Percentiles rank a stretch among this genome's conserved stretches.
Evolutionary conservation across 768 basidiomycete genomes (phyloP).

Genomic region (Suillus occidentalis): DNA sequence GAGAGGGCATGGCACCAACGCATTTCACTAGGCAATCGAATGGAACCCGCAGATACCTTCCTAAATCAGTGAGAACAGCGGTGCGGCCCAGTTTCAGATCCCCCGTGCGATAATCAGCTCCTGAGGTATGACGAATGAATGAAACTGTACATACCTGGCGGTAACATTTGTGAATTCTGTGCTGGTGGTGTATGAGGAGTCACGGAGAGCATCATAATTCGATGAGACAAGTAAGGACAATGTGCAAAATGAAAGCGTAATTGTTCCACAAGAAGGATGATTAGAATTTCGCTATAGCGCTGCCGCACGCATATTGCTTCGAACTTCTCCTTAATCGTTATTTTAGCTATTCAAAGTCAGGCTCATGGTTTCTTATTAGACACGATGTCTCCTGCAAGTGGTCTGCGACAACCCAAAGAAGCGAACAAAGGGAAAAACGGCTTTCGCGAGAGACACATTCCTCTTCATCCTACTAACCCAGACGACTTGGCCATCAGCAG

Average conservation of each 20-base stretch:
- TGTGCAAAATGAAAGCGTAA: neutral
- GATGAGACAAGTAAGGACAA: neutral
- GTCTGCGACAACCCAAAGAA: conserved; percentile 16
- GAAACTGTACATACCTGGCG: neutral
- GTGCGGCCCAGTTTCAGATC: no score
- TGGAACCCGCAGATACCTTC: neutral
- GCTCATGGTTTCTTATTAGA: neutral
- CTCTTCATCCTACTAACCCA: conserved; percentile 17
- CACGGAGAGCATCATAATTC: neutral
- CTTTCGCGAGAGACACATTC: conserved; percentile 20
- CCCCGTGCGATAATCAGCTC: no score
- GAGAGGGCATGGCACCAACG: neutral
- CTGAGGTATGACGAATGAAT: neutral
- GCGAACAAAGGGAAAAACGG: conserved; percentile 19
- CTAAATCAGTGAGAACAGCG: no score
- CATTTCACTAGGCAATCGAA: neutral
- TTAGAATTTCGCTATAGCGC: neutral
- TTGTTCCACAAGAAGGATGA: neutral
- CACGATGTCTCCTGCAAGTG: conserved; percentile 7
- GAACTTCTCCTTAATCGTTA: neutral
- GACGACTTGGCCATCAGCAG: conserved; percentile 29
- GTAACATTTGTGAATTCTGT: neutral
- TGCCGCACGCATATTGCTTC: neutral
- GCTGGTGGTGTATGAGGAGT: neutral
- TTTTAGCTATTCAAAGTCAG: neutral